These are phyloP conservation scores for Rhodotorula paludigena DNA, from an alignment of 768 basidiomycete genomes.

Conservation along the genomic window DNA sequence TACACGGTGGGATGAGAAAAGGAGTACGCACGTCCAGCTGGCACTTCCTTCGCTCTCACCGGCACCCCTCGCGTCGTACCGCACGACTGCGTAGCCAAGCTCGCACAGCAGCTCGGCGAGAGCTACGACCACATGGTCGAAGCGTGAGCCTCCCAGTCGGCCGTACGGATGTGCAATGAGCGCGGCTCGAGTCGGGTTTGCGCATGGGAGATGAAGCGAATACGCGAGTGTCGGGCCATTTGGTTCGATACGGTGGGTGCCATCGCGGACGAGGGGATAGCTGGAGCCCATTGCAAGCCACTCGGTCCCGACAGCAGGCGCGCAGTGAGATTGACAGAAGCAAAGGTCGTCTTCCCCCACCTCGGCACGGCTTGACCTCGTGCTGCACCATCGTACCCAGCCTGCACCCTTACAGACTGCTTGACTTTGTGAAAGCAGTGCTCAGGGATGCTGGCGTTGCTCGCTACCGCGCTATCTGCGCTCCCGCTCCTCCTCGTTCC, in stretches of 20 bases:
- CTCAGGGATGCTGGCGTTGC: no score
- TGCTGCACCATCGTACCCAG: no score
- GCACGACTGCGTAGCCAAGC: conserved; percentile 3
- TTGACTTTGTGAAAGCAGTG: no score
- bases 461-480: not conserved
- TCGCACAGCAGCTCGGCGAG: not conserved
- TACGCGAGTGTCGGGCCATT: conserved; percentile 3
- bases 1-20: not conserved
- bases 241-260: not conserved
- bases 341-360: not conserved
- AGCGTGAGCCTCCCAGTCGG: conserved; percentile 11
- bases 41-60: conserved; percentile 13
- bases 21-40: conserved; percentile 26
- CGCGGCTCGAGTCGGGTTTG: not conserved
- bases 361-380: not conserved
- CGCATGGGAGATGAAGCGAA: not conserved
- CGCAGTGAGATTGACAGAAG: not conserved
- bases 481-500: conserved; percentile 40
- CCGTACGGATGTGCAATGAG: conserved; percentile 30
- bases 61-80: conserved; percentile 14
- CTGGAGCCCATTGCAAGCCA: not conserved
- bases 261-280: not conserved
- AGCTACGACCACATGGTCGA: conserved; percentile 19
- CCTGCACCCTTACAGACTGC: not conserved
- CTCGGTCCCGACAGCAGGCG: not conserved